Evolutionary conservation across 2,329 filamentous ascomycete species (phyloP).

Genomic region (Colletotrichum zoysiae): DNA sequence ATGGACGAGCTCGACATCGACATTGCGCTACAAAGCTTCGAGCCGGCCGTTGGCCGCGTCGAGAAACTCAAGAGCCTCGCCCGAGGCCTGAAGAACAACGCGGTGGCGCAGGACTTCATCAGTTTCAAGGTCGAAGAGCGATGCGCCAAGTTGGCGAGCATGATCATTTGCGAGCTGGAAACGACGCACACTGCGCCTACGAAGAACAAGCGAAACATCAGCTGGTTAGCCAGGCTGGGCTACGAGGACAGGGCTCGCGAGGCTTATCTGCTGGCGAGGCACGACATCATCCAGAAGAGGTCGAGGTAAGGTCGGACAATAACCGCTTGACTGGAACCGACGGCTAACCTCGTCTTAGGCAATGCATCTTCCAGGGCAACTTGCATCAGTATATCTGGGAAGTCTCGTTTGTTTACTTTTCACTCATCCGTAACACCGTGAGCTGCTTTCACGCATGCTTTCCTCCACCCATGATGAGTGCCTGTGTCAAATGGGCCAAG

Average conservation of each 20-base stretch:
- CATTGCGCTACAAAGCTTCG: slow-evolving; percentile 90
- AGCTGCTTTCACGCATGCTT: slow-evolving; percentile 90
- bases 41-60: slow-evolving; percentile 84
- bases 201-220: slow-evolving; percentile 84
- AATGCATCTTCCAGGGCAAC: slow-evolving; percentile 95
- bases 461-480: slow-evolving; percentile 87
- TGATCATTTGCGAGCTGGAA: slow-evolving; percentile 82
- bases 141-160: slow-evolving; percentile 79
- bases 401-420: slow-evolving; percentile 95
- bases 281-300: slow-evolving; percentile 82
- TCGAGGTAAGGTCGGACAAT: slow-evolving; percentile 72
- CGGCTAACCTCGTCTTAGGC: slow-evolving; percentile 61
- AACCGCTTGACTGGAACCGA: neutral
- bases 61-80: slow-evolving; percentile 87
- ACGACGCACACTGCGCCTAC: slow-evolving; percentile 81
- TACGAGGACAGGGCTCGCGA: slow-evolving; percentile 92
- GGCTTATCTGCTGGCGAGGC: slow-evolving; percentile 85
- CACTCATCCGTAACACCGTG: slow-evolving; percentile 92
- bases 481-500: slow-evolving; percentile 98
- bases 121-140: slow-evolving; percentile 91
- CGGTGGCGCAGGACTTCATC: slow-evolving; percentile 91
- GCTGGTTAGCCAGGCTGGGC: slow-evolving; percentile 86
- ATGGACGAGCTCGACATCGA: slow-evolving; percentile 97
- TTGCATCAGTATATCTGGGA: slow-evolving; percentile 95
- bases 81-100: slow-evolving; percentile 85